Evolutionary conservation across 805 yeast genomes (phyloP).

Genomic region (Candida andamanensis): DNA sequence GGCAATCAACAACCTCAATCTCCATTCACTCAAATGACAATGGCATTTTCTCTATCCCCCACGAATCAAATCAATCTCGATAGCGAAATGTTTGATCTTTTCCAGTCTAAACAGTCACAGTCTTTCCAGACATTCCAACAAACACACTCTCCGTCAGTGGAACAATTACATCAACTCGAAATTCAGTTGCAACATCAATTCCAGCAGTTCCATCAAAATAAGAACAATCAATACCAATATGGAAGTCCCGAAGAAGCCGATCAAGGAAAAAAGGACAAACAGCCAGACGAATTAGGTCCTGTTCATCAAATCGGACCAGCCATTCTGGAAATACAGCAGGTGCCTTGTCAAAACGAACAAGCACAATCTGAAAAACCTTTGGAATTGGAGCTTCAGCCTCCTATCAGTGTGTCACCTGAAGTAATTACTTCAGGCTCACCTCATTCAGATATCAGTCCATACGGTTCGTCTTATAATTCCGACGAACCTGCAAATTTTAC

Average conservation of each 20-base stretch:
- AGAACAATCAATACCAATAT: constrained; percentile 11
- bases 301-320: too few species aligned
- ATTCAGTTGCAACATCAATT: constrained; percentile 13
- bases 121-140: constrained; percentile 11
- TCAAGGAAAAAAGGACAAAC: background rate
- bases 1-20: constrained; percentile 6
- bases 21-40: constrained; percentile 18
- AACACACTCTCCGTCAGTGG: constrained; percentile 12
- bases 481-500: background rate
- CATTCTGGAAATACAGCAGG: too few species aligned
- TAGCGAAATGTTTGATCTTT: constrained; percentile 1
- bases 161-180: constrained; percentile 13
- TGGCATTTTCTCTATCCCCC: constrained; percentile 15
- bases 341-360: too few species aligned
- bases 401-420: too few species aligned
- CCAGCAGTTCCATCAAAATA: constrained; percentile 12
- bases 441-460: constrained; percentile 6
- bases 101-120: constrained; percentile 3
- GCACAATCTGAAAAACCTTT: too few species aligned
- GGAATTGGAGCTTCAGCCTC: too few species aligned
- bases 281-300: too few species aligned
- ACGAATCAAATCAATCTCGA: constrained; percentile 1
- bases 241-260: constrained; percentile 5
- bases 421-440: too few species aligned
- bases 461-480: constrained; percentile 3